Base-by-base conservation (phyloP, 768 basidiomycete species). In the Suillus spraguei region DNA sequence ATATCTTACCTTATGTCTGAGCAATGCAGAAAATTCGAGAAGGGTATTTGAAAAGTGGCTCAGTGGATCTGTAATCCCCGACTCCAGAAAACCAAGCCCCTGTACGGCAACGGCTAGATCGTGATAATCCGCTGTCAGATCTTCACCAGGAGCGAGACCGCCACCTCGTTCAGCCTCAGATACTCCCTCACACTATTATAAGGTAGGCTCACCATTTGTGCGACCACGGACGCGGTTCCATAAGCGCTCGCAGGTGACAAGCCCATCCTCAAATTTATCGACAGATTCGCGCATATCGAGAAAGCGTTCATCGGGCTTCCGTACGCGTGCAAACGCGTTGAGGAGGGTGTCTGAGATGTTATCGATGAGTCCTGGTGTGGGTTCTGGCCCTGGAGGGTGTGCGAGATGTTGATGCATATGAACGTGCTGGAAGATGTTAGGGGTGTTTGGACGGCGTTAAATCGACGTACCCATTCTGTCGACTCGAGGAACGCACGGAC, bases 231-330 rank as follows among this genome's bases (percentile, higher is more conserved):
- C 82, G 46, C 95, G 86, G 59, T 77, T 88, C 78, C 90, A 95
- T 33, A 95, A 78, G 20, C 95, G 84, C 66, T 99, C 97, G 17
- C 92, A 87, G 10, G 87, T 77, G 4, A 81, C 79, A 44, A 99
- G 78, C n/a, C 95, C 94, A 62, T 99, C 97, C 74, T 99, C 97
- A 67, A 97, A 99, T 77, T 95, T 92, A 78, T 99, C 96, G 28
- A 99, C 90, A 54, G 83, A 82, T 74, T 97, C 94, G 36, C 93
- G 85, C 91, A 99, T 97, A 52, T 87, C 80, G 28, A 98, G 80
- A 75, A 99, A 99, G 39, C 97, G 87, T 68, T 96, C 95, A 71
- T 99, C 97, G 0, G 97, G 97, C 76, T 99, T 99, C 65, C 95
- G 90, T 22, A 99, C 94, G 53, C 91, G 90, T 32, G 95, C 86